These are phyloP conservation scores for Lecanicillium sp. DNA, from an alignment of 2,329 filamentous ascomycete genomes.

Conservation along the genomic window DNA sequence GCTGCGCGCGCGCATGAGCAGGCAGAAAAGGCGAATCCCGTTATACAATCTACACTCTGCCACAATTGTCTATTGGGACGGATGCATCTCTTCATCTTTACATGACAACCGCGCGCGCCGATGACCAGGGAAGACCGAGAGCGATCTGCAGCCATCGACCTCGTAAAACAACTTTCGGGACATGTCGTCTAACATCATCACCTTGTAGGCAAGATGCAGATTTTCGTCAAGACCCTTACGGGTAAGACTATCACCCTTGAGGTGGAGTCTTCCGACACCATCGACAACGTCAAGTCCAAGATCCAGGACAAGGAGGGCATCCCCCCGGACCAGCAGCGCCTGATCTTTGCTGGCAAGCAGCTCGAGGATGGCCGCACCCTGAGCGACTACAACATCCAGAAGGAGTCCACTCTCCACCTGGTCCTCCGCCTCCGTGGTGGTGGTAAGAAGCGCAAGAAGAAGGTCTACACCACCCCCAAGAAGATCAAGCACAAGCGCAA, in stretches of 20 bases:
- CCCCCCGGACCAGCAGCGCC: slow-evolving; percentile 95
- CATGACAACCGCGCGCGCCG: neutral
- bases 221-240: slow-evolving; percentile 84
- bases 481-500: slow-evolving; percentile 99
- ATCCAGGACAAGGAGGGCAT: slow-evolving; percentile 99
- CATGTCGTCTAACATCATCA: slow-evolving; percentile 32
- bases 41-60: neutral
- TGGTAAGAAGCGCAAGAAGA: slow-evolving; percentile 99
- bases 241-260: slow-evolving; percentile 99
- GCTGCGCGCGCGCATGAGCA: slow-evolving; percentile 4
- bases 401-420: slow-evolving; percentile 97
- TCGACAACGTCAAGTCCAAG: slow-evolving; percentile 99
- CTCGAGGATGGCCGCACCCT: slow-evolving; percentile 99
- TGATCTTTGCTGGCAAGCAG: slow-evolving; percentile 99
- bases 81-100: neutral
- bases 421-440: slow-evolving; percentile 98
- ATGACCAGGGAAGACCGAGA: neutral
- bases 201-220: slow-evolving; percentile 63
- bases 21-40: neutral
- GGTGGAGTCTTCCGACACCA: slow-evolving; percentile 99
- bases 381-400: slow-evolving; percentile 99
- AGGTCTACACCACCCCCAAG: slow-evolving; percentile 99
- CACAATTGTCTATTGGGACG: neutral
- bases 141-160: slow-evolving; percentile 1
- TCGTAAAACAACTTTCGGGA: neutral